Percentiles rank a stretch among this genome's conserved stretches.
Evolutionary conservation across 148 eudicot genomes (phyloP).

Genomic region (Rhododendron simsii): DNA sequence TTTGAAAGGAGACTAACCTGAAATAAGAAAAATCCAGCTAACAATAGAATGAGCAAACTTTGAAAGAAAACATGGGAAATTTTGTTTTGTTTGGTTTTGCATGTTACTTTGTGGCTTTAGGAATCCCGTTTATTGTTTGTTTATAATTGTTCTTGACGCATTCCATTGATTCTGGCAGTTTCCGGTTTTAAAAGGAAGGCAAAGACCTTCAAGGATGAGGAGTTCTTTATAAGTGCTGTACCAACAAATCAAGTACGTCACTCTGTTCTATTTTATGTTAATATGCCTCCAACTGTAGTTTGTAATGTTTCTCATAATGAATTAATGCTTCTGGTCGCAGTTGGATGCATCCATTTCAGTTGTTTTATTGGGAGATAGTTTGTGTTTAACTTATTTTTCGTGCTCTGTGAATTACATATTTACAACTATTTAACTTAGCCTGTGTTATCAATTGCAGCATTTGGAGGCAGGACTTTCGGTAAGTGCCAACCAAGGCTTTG

Average conservation of each 20-base stretch:
- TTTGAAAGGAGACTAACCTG: not conserved
- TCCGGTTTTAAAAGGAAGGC: slow-evolving; percentile 84
- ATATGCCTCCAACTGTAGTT: not conserved
- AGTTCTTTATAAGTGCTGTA: slow-evolving; percentile 76
- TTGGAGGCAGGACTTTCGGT: slow-evolving; percentile 81
- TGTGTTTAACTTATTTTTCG: not conserved
- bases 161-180: slow-evolving; percentile 23
- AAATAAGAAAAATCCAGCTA: not conserved
- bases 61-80: not conserved
- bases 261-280: not conserved
- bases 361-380: not conserved
- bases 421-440: not conserved
- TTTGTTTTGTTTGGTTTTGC: not conserved
- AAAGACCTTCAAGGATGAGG: slow-evolving; percentile 76
- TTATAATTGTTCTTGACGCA: not conserved
- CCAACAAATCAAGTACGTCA: slow-evolving; percentile 73
- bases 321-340: not conserved
- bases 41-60: not conserved
- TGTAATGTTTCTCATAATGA: not conserved
- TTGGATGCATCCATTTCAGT: not conserved
- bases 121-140: not conserved
- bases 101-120: not conserved
- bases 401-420: not conserved
- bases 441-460: slow-evolving; percentile 49
- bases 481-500: slow-evolving; percentile 63